Base-by-base conservation (phyloP, 257 asterid genomes). In the Ajuga chamaepitys region DNA sequence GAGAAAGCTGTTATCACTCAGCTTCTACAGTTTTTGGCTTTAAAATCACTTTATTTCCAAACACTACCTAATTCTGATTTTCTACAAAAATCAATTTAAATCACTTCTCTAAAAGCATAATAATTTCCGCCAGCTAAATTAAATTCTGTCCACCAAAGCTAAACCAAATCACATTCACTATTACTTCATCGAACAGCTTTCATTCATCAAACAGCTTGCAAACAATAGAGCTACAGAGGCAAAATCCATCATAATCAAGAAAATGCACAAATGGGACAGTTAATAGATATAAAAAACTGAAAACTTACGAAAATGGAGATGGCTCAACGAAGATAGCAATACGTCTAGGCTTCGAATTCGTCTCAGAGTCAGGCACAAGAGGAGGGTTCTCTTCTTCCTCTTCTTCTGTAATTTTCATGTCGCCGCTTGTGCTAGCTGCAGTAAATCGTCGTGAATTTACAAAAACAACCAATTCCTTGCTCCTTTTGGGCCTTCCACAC, bases 261-360 rank as follows among this genome's bases (percentile, higher is more conserved):
- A 58, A 72, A 45, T 41, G 47, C 34, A 30, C 3, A 20, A 48
- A 34, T 45, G 28, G 61, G 47, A 62, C 4, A 24, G 11, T 8
- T 20, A 50, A 62, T 8, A 5, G 28, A 52, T 17, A 1, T 6
- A 1, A 28, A n/a, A 44, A 62, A 54, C 40, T 12, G 7, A 44
- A 62, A 9, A 78, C 99, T 88, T 85, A 94, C 99, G 97, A 72
- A 65, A 94, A 94, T 50, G 99, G 99, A 68, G 99, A 94, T 7
- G 99, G 99, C 85, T 94, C 99, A 58, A 94, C 97, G 74, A 91
- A 94, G 47, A 94, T 89, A 67, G 93, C 99, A 70, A 94, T 90
- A 47, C 99, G 96, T 78, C 90, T 81, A 20, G 98, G 96, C 75
- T 75, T 85, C 6, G 93, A 79, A 68, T 47, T 70, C 68, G 70